Base-by-base conservation (phyloP, 2,329 filamentous ascomycete genomes). In the Cytospora paraplurivora region DNA sequence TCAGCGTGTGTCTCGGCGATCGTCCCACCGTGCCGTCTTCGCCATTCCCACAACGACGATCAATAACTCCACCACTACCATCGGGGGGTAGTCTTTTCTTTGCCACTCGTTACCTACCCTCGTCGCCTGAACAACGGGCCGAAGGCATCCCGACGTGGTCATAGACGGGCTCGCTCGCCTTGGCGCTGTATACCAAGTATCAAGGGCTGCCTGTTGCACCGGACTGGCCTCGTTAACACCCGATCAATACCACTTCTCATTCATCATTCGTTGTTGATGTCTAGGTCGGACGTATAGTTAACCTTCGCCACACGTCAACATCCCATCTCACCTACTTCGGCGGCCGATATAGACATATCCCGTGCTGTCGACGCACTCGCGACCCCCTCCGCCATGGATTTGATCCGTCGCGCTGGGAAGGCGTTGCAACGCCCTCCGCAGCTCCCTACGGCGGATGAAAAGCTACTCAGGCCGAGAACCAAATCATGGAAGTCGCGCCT, bases 341-440 rank as follows among this genome's bases (percentile, higher is more conserved):
- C 32, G 27, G n/a, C 19, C 17, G 37, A 33, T 38, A 12, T 32
- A 41, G 12, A 38, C 35, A 35, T 35, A 49, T 38, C 32, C 34
- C 7, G 32, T 44, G 19, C 52, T 19, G 56, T 54, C 49, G 47
- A 38, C 51, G 47, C 41, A 55, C 47, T 50, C 15, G 37, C 44
- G 19, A 15, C 55, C 33, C 53, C 34, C 32, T 55, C 34, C 68
- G 67, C 69, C 74, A 87, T 86, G 84, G 84, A 87, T 80, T 75
- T 86, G 72, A 78, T 86, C 71, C 78, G 82, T 71, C 82, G 84
- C 72, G 82, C 82, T 68, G 79, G 79, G 67, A 80, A 78, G 74
- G 79, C 80, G 74, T 80, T 82, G 47, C 74, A 75, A 62, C 71
- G 74, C 59, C 72, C 76, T 69, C 71, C 76, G 34, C 76, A 78